Evolutionary conservation across 78 protist species (phyloP).

Genomic region (Andalucia godoyi): DNA sequence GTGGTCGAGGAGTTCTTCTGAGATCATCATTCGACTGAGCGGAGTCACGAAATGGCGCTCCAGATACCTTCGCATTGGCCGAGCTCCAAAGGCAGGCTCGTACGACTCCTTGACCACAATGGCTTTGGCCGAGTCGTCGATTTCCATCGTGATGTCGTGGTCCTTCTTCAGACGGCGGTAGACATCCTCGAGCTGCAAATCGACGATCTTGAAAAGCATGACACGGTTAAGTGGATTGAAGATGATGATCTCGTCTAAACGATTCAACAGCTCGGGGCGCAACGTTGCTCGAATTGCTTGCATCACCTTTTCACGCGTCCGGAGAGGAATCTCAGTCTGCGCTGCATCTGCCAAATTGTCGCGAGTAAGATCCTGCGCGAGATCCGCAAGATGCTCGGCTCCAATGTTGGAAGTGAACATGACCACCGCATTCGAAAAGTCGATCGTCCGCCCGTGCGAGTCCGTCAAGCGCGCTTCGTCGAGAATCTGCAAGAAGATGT

Average conservation of each 20-base stretch:
- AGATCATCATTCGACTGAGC: slow-evolving; percentile 32
- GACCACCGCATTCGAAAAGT: slow-evolving; percentile 78
- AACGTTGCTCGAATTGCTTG: slow-evolving; percentile 49
- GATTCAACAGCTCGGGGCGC: slow-evolving; percentile 94
- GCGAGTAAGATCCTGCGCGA: too few species aligned
- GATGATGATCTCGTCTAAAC: slow-evolving; percentile 87
- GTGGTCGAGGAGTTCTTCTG: not conserved
- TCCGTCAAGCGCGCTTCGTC: slow-evolving; percentile 98
- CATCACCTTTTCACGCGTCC: slow-evolving; percentile 41
- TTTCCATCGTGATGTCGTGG: slow-evolving; percentile 28
- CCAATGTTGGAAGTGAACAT: slow-evolving; percentile 90
- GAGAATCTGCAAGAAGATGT: slow-evolving; percentile 87
- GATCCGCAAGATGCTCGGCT: slow-evolving; percentile 34
- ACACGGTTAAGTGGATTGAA: slow-evolving; percentile 52
- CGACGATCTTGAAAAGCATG: slow-evolving; percentile 33
- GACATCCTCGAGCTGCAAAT: slow-evolving; percentile 18
- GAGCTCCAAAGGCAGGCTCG: slow-evolving; percentile 85
- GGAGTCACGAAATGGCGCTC: slow-evolving; percentile 74
- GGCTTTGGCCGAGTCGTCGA: slow-evolving; percentile 30
- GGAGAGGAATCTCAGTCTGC: too few species aligned
- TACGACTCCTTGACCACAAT: slow-evolving; percentile 33
- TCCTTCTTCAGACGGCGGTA: slow-evolving; percentile 54
- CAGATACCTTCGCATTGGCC: slow-evolving; percentile 83
- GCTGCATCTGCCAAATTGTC: too few species aligned
- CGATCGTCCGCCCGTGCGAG: slow-evolving; percentile 86